These are phyloP conservation scores for Monosporascus sp. DNA, from an alignment of 2,329 filamentous ascomycete genomes.

Conservation along the genomic window DNA sequence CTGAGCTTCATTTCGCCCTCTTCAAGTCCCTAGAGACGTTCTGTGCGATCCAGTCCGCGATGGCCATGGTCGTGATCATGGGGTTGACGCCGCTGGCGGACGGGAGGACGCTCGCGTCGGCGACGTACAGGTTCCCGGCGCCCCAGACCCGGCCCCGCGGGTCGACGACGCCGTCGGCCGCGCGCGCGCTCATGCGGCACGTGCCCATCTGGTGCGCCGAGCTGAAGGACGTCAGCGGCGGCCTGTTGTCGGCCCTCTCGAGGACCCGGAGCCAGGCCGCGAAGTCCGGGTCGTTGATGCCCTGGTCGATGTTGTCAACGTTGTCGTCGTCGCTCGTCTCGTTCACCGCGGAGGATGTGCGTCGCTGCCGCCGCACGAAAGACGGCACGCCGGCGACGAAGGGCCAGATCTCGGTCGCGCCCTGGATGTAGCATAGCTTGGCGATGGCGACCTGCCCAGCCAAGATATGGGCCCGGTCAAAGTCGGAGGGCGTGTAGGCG, in stretches of 20 bases:
- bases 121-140: conserved; percentile 58
- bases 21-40: conserved; percentile 46
- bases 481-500: conserved; percentile 63
- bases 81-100: conserved; percentile 75
- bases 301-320: conserved; percentile 24
- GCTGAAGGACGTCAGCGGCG: conserved; percentile 48
- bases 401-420: conserved; percentile 74
- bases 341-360: background rate
- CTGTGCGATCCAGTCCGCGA: conserved; percentile 60
- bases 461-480: conserved; percentile 67
- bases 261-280: conserved; percentile 52
- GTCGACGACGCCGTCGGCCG: conserved; percentile 52
- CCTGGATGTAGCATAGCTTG: conserved; percentile 72
- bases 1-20: conserved; percentile 5
- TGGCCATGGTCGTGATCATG: conserved; percentile 72
- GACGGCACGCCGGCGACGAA: conserved; percentile 55
- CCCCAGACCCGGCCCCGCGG: conserved; percentile 59
- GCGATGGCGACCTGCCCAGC: conserved; percentile 66
- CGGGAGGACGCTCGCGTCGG: conserved; percentile 71
- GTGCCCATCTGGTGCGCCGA: conserved; percentile 82
- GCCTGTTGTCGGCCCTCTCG: conserved; percentile 41
- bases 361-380: conserved; percentile 43
- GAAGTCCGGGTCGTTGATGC: conserved; percentile 56
- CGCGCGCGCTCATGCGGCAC: conserved; percentile 61
- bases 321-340: conserved; percentile 11